A percentile compares a stretch with the other conserved stretches of the same genome.
These are phyloP conservation scores for Cynanchum wilfordii DNA, from an alignment of 257 asterid species.

Conservation along the genomic window DNA sequence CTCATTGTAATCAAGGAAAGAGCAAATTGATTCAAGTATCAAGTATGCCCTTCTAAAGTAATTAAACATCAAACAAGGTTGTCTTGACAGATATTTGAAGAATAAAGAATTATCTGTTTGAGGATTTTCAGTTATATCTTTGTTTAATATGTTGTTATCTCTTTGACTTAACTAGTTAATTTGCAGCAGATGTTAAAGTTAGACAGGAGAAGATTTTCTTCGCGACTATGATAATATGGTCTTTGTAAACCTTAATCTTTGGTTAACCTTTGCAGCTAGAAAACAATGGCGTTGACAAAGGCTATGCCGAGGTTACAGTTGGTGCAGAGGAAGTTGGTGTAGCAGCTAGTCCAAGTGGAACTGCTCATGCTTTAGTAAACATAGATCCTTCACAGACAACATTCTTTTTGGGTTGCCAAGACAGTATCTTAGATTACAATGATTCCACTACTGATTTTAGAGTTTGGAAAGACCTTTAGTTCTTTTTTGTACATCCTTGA, in stretches of 20 bases:
- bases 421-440: constrained; percentile 40
- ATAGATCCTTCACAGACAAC: constrained; percentile 46
- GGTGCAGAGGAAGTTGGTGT: constrained; percentile 79
- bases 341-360: constrained; percentile 65
- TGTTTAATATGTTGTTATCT: neutral
- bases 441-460: constrained; percentile 59
- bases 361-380: constrained; percentile 83
- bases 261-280: constrained; percentile 55
- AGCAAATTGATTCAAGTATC: neutral
- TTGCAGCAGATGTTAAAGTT: neutral
- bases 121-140: neutral
- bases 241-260: neutral
- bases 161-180: neutral
- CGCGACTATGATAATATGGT: neutral
- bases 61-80: neutral
- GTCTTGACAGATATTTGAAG: neutral
- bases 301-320: constrained; percentile 62
- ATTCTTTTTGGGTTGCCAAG: constrained; percentile 86
- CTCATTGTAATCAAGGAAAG: neutral
- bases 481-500: neutral
- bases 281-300: constrained; percentile 38
- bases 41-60: neutral
- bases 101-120: neutral
- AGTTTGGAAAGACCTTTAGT: constrained; percentile 73
- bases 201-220: neutral